Percentiles rank a stretch among this genome's conserved stretches.
Evolutionary conservation across 2,329 filamentous ascomycete genomes (phyloP).

Genomic region (Fusarium cicatricum): DNA sequence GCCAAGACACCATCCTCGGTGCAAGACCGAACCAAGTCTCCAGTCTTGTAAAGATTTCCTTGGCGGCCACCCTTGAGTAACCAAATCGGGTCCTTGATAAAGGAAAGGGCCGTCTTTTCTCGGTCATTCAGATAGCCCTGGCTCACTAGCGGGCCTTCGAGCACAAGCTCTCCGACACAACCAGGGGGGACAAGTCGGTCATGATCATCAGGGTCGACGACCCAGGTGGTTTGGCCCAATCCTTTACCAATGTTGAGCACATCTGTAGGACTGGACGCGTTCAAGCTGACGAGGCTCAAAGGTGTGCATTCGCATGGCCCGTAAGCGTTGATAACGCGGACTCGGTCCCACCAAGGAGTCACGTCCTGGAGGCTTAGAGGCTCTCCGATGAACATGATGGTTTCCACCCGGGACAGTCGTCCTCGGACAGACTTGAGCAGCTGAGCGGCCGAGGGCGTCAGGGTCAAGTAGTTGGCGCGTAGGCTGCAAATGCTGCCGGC

Average conservation of each 20-base stretch:
- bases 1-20: slow-evolving; percentile 23
- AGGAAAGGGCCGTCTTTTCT: slow-evolving; percentile 33
- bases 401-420: background rate
- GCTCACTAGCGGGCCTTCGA: slow-evolving; percentile 33
- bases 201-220: slow-evolving; percentile 30
- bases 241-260: slow-evolving; percentile 1
- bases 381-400: background rate
- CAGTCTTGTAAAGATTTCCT: slow-evolving; percentile 26
- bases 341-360: background rate
- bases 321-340: slow-evolving; percentile 19
- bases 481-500: background rate
- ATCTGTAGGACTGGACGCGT: background rate
- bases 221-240: slow-evolving; percentile 16
- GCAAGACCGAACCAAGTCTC: slow-evolving; percentile 24
- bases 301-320: background rate
- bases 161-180: slow-evolving; percentile 32
- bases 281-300: background rate
- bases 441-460: background rate
- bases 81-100: slow-evolving; percentile 40
- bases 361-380: background rate
- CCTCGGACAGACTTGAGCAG: background rate
- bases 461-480: background rate
- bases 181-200: slow-evolving; percentile 27
- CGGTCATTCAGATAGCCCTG: slow-evolving; percentile 26
- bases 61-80: background rate